Conservation (phyloP, 23 red algal genomes). For the Chondrus crispus region DNA sequence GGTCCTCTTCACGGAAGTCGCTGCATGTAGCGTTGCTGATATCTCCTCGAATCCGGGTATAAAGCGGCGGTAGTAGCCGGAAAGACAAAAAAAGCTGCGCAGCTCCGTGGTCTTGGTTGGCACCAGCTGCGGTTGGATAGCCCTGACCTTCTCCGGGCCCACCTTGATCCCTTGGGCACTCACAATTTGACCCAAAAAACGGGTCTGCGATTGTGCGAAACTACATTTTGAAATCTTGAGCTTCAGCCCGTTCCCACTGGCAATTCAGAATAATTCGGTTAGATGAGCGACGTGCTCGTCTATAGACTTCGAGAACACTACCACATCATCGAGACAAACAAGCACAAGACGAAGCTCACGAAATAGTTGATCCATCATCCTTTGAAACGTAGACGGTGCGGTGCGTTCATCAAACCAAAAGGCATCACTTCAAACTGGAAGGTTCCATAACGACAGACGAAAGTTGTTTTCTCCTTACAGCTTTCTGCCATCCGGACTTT, state of each 20-base stretch:
- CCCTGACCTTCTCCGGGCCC: not conserved
- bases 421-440: not conserved
- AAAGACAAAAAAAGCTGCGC: not conserved
- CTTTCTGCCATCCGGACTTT: not conserved
- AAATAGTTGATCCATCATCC: not conserved
- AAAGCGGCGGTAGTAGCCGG: not conserved
- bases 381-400: not conserved
- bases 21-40: not conserved
- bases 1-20: not conserved
- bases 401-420: slow-evolving; percentile 1
- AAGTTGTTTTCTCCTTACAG: not conserved
- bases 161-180: not conserved
- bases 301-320: not conserved
- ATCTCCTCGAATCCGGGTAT: not conserved
- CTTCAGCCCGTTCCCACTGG: not conserved
- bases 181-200: not conserved
- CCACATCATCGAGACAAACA: not conserved
- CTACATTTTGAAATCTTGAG: not conserved
- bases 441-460: not conserved
- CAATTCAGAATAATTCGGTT: not conserved
- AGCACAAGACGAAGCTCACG: not conserved
- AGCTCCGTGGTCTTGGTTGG: not conserved
- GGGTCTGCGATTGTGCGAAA: not conserved
- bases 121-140: not conserved
- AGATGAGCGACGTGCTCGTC: not conserved